Percentiles rank a stretch among this genome's conserved stretches.
Conservation (phyloP, 306 rosid species). For the Ormosia emarginata region DNA sequence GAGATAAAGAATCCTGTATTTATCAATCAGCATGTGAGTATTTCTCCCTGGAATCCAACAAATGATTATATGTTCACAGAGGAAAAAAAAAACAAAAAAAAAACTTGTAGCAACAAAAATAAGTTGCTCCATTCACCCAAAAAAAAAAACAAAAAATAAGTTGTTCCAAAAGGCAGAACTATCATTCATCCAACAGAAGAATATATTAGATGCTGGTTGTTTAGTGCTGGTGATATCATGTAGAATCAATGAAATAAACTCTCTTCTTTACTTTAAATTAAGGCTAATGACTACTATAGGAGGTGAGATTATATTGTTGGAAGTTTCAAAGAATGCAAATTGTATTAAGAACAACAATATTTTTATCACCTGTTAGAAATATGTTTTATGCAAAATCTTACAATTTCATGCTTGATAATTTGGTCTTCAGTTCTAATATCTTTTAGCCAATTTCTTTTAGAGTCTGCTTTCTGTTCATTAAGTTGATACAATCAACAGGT, state of each 20-base stretch:
- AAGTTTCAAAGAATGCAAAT: neutral
- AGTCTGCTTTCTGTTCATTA: slow-evolving; percentile 22
- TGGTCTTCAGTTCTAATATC: neutral
- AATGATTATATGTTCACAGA: neutral
- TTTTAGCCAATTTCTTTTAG: neutral
- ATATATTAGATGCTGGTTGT: neutral
- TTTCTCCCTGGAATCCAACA: slow-evolving; percentile 19
- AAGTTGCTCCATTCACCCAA: too few relatives aligned
- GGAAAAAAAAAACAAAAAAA: neutral
- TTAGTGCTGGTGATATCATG: neutral
- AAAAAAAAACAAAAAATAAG: neutral
- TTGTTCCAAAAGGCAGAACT: neutral
- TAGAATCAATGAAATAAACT: neutral
- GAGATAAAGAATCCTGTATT: slow-evolving; percentile 85
- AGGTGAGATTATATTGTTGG: neutral
- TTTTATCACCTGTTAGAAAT: slow-evolving; percentile 3
- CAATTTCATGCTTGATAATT: slow-evolving; percentile 12
- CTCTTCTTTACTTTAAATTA: neutral
- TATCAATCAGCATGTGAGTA: slow-evolving; percentile 82
- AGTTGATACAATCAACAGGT: slow-evolving; percentile 54
- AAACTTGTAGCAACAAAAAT: neutral
- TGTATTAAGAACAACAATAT: neutral
- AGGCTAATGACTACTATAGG: neutral
- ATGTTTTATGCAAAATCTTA: neutral
- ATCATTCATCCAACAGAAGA: neutral